Evolutionary conservation across 129 eudicot species (phyloP), one percentile per base, ranked within the genome.

Genomic region (Chrysanthemum lavandulifolium): DNA sequence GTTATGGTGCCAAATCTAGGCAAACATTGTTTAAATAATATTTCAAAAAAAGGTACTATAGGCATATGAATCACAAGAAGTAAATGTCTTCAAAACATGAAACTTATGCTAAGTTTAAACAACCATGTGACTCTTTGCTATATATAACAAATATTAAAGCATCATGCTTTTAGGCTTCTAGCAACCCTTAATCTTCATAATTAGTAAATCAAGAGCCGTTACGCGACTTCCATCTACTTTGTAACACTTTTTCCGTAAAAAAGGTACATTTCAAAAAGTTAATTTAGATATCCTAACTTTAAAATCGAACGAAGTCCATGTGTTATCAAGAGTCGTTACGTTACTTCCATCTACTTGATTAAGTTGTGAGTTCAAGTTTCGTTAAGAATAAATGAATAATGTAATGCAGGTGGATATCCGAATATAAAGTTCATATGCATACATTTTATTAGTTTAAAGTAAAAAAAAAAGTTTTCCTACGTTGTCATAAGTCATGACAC

Each of bases 191-290:
- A 75, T 40, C 56, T 33, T 18, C 69, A 50, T 18, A 55, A 54
- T 53, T 64, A 64, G 49, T 23, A 70, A 71, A 71, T 55, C 40
- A 71, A 14, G 15, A 70, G 52, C 19, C 72, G 51, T 63, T 64
- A 78, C 77, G 60, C 47, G 64, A 56, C 58, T 65, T 55, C 59
- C 61, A 56, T 78, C 52, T 10, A 10, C 77, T 55, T 78, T 72
- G 18, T 59, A 18, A 31, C 61, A 58, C 33, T 10, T 76, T 76
- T 5, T 63, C 43, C 36, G 3, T 29, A 63, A 49, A 10, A 27
- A 16, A 61, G n/a, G 16, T 25, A 23, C 60, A 61, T 27, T 73
- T 53, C 9, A 5, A 13, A 13, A 13, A 3, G 6, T 53, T 11
- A 13, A 53, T 19, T 14, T 53, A 40, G 47, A 40, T 7, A 40